A percentile compares a stretch with the other conserved stretches of the same genome.
Conservation (phyloP, 345 rosid species). For the Gossypium herbaceum region DNA sequence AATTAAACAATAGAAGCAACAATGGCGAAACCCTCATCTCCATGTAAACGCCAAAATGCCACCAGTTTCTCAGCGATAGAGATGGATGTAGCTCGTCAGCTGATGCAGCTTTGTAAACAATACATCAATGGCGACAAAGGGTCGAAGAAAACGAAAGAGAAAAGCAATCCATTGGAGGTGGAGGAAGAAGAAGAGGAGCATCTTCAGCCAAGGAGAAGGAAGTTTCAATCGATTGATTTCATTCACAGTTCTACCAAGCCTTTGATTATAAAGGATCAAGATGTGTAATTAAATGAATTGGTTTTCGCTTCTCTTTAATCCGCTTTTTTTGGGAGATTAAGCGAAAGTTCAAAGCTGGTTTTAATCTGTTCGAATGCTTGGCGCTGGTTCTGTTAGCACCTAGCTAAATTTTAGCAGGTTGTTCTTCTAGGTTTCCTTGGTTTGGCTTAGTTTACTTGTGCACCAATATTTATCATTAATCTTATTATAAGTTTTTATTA, state of each 20-base stretch:
- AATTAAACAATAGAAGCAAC: too few relatives aligned
- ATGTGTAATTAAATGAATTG: background rate
- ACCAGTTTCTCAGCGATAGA: background rate
- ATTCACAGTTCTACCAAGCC: constrained; percentile 6
- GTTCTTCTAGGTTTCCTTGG: too few relatives aligned
- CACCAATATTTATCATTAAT: too few relatives aligned
- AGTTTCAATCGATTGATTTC: background rate
- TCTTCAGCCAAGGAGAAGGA: background rate
- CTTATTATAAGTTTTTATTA: too few relatives aligned
- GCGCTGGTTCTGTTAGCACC: background rate
- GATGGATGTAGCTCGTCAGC: constrained; percentile 11
- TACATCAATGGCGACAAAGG: background rate
- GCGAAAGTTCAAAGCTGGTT: too few relatives aligned
- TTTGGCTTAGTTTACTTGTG: too few relatives aligned
- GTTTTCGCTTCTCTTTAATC: too few relatives aligned
- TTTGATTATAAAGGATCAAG: background rate
- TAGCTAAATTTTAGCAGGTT: too few relatives aligned
- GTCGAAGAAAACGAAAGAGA: background rate
- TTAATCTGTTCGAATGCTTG: background rate
- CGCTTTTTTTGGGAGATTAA: too few relatives aligned
- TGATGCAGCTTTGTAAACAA: background rate
- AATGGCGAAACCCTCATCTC: background rate
- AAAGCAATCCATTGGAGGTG: background rate
- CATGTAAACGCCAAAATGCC: background rate
- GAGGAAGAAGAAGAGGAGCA: background rate